Conservation (phyloP, 2,329 filamentous ascomycete species). For the Colletotrichum sansevieriae region DNA sequence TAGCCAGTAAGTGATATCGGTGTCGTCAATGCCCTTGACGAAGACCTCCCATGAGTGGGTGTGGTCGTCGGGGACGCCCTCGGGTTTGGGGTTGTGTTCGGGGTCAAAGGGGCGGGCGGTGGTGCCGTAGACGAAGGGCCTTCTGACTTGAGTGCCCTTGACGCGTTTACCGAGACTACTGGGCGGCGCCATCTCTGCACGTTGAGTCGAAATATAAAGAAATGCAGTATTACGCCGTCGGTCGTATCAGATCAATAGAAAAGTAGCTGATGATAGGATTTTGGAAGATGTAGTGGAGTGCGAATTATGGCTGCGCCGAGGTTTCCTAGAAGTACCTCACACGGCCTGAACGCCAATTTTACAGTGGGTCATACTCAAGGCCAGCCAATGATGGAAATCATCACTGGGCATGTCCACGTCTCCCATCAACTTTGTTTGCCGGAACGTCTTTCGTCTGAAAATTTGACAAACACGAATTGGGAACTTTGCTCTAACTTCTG, state of each 20-base stretch:
- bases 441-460: too few relatives aligned
- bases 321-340: neutral
- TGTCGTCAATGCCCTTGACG: constrained; percentile 89
- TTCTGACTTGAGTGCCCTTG: constrained; percentile 74
- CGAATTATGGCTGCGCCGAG: constrained; percentile 2
- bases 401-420: neutral
- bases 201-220: neutral
- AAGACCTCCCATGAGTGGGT: constrained; percentile 98
- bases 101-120: constrained; percentile 86
- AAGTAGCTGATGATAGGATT: neutral
- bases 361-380: neutral
- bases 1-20: constrained; percentile 94
- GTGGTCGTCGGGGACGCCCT: constrained; percentile 86
- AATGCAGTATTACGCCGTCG: too few relatives aligned
- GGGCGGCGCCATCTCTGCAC: constrained; percentile 67
- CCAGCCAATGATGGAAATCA: neutral
- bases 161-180: constrained; percentile 72
- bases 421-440: too few relatives aligned
- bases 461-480: too few relatives aligned
- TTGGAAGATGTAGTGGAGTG: constrained; percentile 8
- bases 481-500: too few relatives aligned
- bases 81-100: constrained; percentile 80
- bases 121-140: constrained; percentile 80
- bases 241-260: too few relatives aligned
- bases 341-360: constrained; percentile 2